phyloP scores from a whole-genome alignment of 2,329 filamentous ascomycete species.

The Achaetomium macrosporum region DNA sequence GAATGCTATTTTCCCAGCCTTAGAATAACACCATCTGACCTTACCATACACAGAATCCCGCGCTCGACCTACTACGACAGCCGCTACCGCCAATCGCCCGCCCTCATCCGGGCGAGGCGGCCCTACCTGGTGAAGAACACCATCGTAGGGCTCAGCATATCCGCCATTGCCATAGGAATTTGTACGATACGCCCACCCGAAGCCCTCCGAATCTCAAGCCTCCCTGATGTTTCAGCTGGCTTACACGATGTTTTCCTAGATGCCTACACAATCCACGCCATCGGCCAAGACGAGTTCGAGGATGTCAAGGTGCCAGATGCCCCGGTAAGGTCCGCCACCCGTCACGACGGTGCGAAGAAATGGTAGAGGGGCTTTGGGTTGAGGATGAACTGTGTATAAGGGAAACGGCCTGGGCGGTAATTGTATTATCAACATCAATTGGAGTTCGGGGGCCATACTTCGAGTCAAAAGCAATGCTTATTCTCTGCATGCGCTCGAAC shows the following conservation, averaged over 20 bases:
- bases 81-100: slow-evolving; percentile 75
- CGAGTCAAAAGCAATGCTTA: no score
- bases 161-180: slow-evolving; percentile 71
- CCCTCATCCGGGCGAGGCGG: slow-evolving; percentile 83
- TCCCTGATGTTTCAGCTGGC: neutral
- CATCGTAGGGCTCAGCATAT: slow-evolving; percentile 69
- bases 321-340: slow-evolving; percentile 35
- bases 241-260: slow-evolving; percentile 34
- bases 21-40: neutral
- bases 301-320: slow-evolving; percentile 85
- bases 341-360: slow-evolving; percentile 32
- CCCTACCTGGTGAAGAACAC: slow-evolving; percentile 91
- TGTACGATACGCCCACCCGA: slow-evolving; percentile 57
- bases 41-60: slow-evolving; percentile 33
- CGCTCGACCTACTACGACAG: slow-evolving; percentile 83
- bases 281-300: slow-evolving; percentile 95
- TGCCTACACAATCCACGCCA: slow-evolving; percentile 65
- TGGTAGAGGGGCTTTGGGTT: neutral
- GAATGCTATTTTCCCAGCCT: no score
- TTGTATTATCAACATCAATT: no score
- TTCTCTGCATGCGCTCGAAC: no score
- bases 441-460: no score
- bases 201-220: neutral
- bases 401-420: no score
- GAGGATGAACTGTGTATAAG: neutral